phyloP scores from a whole-genome alignment of 352 stramenopile genomes.

The Elongisporangium anandrum region DNA sequence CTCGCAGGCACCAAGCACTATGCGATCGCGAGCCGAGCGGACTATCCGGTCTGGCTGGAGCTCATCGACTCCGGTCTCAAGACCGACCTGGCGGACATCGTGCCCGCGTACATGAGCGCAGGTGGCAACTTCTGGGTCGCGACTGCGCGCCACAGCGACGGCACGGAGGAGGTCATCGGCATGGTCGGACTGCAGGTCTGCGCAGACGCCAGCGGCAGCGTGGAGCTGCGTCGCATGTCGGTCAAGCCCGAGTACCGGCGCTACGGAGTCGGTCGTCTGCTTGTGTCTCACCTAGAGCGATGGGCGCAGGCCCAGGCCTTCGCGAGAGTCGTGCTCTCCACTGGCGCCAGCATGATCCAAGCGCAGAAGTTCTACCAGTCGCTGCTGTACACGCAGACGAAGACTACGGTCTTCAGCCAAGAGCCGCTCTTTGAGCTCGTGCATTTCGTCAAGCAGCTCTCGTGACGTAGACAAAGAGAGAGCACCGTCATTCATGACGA shows the following conservation, averaged over 20 bases:
- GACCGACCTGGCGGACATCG: slow-evolving; percentile 29
- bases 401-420: slow-evolving; percentile 17
- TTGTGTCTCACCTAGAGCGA: slow-evolving; percentile 16
- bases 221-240: slow-evolving; percentile 24
- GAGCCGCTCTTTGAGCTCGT: slow-evolving; percentile 26
- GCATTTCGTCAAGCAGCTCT: slow-evolving; percentile 20
- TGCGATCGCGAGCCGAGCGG: slow-evolving; percentile 1
- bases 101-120: slow-evolving; percentile 24
- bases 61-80: slow-evolving; percentile 19
- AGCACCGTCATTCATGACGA: no score
- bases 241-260: slow-evolving; percentile 18
- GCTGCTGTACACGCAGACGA: slow-evolving; percentile 17
- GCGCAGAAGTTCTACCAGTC: slow-evolving; percentile 26
- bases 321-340: slow-evolving; percentile 19
- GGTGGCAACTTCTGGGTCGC: slow-evolving; percentile 53
- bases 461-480: no score
- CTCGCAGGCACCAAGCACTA: slow-evolving; percentile 9
- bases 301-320: slow-evolving; percentile 18
- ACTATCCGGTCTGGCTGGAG: slow-evolving; percentile 9
- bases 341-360: slow-evolving; percentile 16
- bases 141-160: slow-evolving; percentile 5
- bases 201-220: slow-evolving; percentile 3
- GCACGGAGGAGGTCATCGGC: slow-evolving; percentile 15
- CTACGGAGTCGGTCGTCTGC: slow-evolving; percentile 18
- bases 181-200: slow-evolving; percentile 25